These are phyloP conservation scores for Clarireedia monteithiana DNA, from an alignment of 2,329 filamentous ascomycete genomes.

Conservation along the genomic window DNA sequence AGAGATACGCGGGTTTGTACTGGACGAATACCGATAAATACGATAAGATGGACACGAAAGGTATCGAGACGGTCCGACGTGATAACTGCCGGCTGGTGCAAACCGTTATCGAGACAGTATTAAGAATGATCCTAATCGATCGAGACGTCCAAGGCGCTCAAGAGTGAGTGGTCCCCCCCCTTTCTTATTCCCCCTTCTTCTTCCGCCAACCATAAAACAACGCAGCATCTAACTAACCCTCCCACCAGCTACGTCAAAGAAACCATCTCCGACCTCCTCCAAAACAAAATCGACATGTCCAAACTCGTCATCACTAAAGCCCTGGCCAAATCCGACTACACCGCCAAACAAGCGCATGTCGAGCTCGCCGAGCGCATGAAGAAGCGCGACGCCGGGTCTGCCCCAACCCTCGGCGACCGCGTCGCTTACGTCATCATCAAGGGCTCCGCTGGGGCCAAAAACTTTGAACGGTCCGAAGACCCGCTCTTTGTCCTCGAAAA, in stretches of 20 bases:
- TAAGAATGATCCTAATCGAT: constrained; percentile 93
- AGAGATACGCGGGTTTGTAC: constrained; percentile 94
- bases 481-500: constrained; percentile 95
- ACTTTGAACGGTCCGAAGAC: constrained; percentile 95
- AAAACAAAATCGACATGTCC: constrained; percentile 98
- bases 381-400: constrained; percentile 92
- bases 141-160: constrained; percentile 84
- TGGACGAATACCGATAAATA: constrained; percentile 93
- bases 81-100: constrained; percentile 95
- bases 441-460: constrained; percentile 80
- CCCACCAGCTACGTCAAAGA: constrained; percentile 82
- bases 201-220: not conserved
- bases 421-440: constrained; percentile 98
- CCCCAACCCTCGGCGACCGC: constrained; percentile 85
- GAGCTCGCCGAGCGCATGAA: constrained; percentile 94
- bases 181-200: not conserved
- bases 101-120: constrained; percentile 92
- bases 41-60: constrained; percentile 99
- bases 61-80: constrained; percentile 94
- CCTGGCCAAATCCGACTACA: constrained; percentile 82
- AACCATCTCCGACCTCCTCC: constrained; percentile 86
- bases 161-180: constrained; percentile 53
- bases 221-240: not conserved
- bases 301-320: constrained; percentile 99
- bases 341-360: constrained; percentile 89